Base-by-base conservation (phyloP, 768 basidiomycete species). In the Nidularia pulvinata region DNA sequence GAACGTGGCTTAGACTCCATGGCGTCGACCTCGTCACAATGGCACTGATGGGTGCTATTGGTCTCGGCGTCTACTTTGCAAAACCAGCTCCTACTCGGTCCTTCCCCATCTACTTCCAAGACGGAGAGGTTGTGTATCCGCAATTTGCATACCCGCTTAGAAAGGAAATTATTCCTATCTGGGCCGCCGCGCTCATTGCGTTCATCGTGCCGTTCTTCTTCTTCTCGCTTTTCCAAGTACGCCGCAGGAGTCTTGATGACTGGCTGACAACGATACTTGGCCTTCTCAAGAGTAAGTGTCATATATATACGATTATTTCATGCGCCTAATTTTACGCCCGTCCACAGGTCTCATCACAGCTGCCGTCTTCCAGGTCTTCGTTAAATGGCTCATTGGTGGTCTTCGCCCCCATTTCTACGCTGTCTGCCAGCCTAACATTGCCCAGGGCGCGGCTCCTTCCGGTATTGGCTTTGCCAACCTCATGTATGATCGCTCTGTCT, bases 141-240 rank as follows among this genome's bases (percentile, higher is more conserved):
- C 65, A 83, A 60, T 75, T 75, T 53, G 78, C 77, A n/a, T 79
- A 78, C 59, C 79, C 79, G 4, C 59, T 78, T 1, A 70, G 79
- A 11, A 77, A 73, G 54, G 77, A 83, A 58, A 77, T 82, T 55
- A 62, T 85, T 39, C 82, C 83, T 7, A 82, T 84, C 55, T 84
- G 69, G 64, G 68, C 71, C 0, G 79, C 80, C 4, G 80, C 80
- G 0, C 67, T 83, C 37, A 71, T 85, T 50, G 78, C 80, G 0
- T 82, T 82, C 64, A 65, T 83, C 51, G 72, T 72, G 1, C 83
- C 83, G 1, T 81, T 84, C 65, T 66, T 82, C 59, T 80, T 81
- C 64, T 75, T 84, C 64, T 68, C 66, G 49, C 46, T 85, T n/a
- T 82, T 82, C 62, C 83, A 85, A 61, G 72, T 76, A 43, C 70